A percentile compares a stretch with the other conserved stretches of the same genome.
phyloP scores from a whole-genome alignment of 257 asterid genomes.

The Solanum piurae region DNA sequence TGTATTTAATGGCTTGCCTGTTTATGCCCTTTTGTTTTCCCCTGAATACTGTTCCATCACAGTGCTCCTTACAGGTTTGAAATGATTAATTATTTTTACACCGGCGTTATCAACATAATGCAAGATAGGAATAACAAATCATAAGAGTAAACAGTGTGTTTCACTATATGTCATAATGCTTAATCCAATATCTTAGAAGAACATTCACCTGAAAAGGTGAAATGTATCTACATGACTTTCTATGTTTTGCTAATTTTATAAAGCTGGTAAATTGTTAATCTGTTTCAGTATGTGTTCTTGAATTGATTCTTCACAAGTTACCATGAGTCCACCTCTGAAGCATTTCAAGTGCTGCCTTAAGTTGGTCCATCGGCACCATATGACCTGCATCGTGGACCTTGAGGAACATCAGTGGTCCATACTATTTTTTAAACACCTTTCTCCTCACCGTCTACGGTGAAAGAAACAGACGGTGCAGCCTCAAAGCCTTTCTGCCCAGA shows the following conservation, averaged over 20 bases:
- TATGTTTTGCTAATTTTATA: neutral
- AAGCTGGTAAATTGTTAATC: neutral
- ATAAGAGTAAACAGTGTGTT: neutral
- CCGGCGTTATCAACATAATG: neutral
- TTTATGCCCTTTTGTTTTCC: neutral
- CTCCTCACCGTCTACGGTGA: constrained; percentile 30
- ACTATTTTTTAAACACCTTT: constrained; percentile 37
- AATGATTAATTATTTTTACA: neutral
- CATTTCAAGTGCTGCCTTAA: constrained; percentile 50
- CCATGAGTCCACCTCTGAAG: constrained; percentile 48
- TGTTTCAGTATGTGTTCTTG: neutral
- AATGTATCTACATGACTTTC: neutral
- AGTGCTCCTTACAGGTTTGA: neutral
- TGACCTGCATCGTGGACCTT: constrained; percentile 64
- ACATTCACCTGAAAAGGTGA: neutral
- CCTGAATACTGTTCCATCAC: neutral
- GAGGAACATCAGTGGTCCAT: constrained; percentile 53
- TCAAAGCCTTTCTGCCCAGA: neutral
- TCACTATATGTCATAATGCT: neutral
- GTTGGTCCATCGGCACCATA: constrained; percentile 85
- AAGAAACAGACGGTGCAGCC: constrained; percentile 8
- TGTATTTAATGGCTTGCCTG: neutral
- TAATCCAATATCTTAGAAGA: neutral
- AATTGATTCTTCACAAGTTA: neutral
- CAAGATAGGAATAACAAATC: neutral